Conservation (phyloP, 805 yeast species). For the Metschnikowia peoriensis region DNA sequence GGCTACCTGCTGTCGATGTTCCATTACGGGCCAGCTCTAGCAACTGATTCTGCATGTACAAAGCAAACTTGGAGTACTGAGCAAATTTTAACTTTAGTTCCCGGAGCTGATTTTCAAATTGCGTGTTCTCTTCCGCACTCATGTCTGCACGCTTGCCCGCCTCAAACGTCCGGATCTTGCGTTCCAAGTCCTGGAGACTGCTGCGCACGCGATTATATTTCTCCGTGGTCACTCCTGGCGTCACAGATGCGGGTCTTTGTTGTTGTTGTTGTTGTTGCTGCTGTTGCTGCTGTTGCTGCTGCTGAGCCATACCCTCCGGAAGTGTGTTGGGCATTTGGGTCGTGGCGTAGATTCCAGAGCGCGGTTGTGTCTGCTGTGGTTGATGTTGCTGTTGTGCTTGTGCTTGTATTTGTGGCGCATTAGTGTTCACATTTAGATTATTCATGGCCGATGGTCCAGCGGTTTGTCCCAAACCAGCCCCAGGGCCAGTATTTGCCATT, state of each 20-base stretch:
- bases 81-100: slow-evolving; percentile 47
- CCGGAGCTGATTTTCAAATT: slow-evolving; percentile 48
- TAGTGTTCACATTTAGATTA: neutral
- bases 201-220: slow-evolving; percentile 44
- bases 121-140: slow-evolving; percentile 44
- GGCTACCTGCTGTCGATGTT: slow-evolving; percentile 4
- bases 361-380: slow-evolving; percentile 1
- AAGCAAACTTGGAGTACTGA: slow-evolving; percentile 51
- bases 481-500: neutral
- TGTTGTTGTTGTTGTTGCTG: neutral
- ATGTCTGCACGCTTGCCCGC: slow-evolving; percentile 44
- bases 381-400: neutral
- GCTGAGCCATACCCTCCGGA: neutral
- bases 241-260: slow-evolving; percentile 4
- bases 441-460: neutral
- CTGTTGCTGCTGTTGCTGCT: neutral
- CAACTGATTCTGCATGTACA: slow-evolving; percentile 44
- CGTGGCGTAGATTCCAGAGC: slow-evolving; percentile 4
- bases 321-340: slow-evolving; percentile 6
- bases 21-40: slow-evolving; percentile 29
- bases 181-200: slow-evolving; percentile 48
- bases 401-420: neutral
- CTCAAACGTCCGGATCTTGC: slow-evolving; percentile 50
- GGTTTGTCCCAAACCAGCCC: slow-evolving; percentile 2
- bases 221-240: slow-evolving; percentile 29